These are phyloP conservation scores for Lepidium didymum DNA, from an alignment of 345 rosid species.

Conservation along the genomic window DNA sequence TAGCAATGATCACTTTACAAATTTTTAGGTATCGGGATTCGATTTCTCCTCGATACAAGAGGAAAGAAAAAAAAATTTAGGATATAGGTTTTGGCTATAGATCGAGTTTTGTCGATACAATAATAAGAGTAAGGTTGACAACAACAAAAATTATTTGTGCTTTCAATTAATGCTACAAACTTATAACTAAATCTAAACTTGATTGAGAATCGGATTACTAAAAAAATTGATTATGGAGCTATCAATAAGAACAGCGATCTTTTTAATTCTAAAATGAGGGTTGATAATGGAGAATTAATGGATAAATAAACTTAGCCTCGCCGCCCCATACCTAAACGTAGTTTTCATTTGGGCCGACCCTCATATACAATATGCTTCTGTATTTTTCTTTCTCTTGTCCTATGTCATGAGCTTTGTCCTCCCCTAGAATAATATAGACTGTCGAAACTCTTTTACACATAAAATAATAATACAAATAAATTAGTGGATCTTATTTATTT, in stretches of 20 bases:
- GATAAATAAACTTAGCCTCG: conserved; percentile 24
- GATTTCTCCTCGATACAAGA: no score
- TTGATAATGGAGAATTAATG: conserved; percentile 24
- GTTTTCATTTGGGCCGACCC: conserved; percentile 28
- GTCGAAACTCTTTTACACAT: conserved; percentile 9
- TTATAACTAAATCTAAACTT: neutral
- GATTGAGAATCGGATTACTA: neutral
- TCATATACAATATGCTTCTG: neutral
- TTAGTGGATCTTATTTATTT: conserved; percentile 3
- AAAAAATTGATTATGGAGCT: conserved; percentile 1
- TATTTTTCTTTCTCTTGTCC: conserved; percentile 21
- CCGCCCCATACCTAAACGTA: conserved; percentile 39
- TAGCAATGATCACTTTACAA: no score
- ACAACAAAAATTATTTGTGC: no score
- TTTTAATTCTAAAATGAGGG: conserved; percentile 5
- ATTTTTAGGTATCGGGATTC: no score
- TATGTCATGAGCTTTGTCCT: conserved; percentile 29
- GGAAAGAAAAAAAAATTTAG: no score
- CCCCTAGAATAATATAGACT: conserved; percentile 17
- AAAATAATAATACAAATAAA: neutral
- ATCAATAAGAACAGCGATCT: conserved; percentile 10
- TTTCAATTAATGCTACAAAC: neutral
- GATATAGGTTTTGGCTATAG: no score
- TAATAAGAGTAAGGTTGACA: no score
- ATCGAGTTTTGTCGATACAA: no score